Percentiles rank a stretch among this genome's conserved stretches.
phyloP scores from a whole-genome alignment of 73 alveolate species.

The Tetrahymena malaccensis region DNA sequence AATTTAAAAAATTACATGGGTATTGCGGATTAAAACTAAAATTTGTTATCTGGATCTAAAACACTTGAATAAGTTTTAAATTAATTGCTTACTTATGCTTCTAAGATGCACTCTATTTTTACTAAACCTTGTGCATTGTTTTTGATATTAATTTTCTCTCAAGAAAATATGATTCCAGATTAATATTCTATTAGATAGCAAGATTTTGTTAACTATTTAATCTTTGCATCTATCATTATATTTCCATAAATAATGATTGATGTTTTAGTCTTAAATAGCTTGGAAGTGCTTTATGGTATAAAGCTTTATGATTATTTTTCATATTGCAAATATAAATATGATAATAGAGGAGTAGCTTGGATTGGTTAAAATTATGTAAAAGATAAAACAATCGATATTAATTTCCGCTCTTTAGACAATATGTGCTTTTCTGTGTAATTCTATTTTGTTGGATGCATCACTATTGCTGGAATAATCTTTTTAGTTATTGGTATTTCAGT shows the following conservation, averaged over 20 bases:
- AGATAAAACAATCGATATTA: not conserved
- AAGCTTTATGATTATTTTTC: not conserved
- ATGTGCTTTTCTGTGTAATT: not conserved
- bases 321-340: not conserved
- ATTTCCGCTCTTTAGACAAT: not conserved
- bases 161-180: not conserved
- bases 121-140: not conserved
- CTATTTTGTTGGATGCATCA: not conserved
- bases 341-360: not conserved
- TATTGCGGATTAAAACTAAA: not conserved
- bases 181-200: not conserved
- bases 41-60: not conserved
- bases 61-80: not conserved
- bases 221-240: not conserved
- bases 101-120: not conserved
- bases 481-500: not conserved
- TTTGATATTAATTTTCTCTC: not conserved
- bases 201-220: not conserved
- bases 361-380: not conserved
- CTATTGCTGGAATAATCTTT: not conserved
- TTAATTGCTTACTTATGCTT: not conserved
- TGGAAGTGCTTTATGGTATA: not conserved
- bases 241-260: not conserved
- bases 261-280: not conserved
- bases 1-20: not conserved